Conservation (phyloP, 1,139 yeast genomes). For the Blastobotrys ciferrii region DNA sequence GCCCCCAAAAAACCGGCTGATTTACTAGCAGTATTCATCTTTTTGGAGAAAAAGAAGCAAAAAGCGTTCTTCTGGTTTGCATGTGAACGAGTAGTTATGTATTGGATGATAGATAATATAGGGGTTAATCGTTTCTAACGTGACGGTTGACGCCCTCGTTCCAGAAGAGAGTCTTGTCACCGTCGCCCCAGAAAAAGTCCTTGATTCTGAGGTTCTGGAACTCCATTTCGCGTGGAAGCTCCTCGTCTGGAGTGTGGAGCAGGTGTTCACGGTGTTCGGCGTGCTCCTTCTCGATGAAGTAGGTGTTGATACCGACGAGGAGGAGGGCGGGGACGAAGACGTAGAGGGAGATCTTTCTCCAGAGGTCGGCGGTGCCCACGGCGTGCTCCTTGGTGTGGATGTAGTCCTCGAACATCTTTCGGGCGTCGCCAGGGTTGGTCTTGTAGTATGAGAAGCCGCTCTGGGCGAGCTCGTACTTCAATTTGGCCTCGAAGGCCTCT, state of each 20-base stretch:
- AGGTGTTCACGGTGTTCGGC: constrained; percentile 86
- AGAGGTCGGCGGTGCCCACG: constrained; percentile 64
- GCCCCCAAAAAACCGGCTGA: too few species aligned
- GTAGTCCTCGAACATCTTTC: constrained; percentile 49
- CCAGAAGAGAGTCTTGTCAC: constrained; percentile 97
- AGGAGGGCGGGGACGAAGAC: constrained; percentile 81
- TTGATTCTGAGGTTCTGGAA: constrained; percentile 85
- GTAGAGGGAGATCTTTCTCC: constrained; percentile 81
- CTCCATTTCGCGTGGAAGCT: constrained; percentile 63
- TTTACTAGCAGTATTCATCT: too few species aligned
- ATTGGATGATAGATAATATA: not conserved
- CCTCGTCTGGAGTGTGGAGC: constrained; percentile 65
- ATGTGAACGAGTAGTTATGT: not conserved
- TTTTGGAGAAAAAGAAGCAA: too few species aligned
- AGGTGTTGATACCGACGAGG: constrained; percentile 75
- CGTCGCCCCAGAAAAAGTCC: constrained; percentile 96
- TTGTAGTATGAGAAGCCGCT: constrained; percentile 16
- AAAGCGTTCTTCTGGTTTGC: too few species aligned
- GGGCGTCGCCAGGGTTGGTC: constrained; percentile 30
- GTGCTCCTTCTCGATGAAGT: constrained; percentile 78
- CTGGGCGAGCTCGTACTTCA: constrained; percentile 13
- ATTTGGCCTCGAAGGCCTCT: constrained; percentile 16
- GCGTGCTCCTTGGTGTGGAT: constrained; percentile 79
- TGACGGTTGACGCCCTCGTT: constrained; percentile 88
- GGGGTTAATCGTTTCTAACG: constrained; percentile 1